phyloP scores from a whole-genome alignment of 129 eudicot genomes.

The Kitagawia praeruptora region DNA sequence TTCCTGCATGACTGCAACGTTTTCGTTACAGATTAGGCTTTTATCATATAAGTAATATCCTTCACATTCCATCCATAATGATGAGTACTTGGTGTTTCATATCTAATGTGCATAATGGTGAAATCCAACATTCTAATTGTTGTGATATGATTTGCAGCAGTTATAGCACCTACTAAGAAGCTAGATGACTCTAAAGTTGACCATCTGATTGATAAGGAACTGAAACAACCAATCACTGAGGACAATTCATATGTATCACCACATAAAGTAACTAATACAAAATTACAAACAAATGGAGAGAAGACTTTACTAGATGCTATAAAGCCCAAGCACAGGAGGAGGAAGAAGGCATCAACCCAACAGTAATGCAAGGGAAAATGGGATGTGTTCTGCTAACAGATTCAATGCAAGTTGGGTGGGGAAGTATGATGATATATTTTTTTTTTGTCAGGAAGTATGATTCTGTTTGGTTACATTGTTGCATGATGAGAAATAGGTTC shows the following conservation, averaged over 20 bases:
- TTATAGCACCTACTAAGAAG: slow-evolving; percentile 17
- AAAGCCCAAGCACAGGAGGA: slow-evolving; percentile 79
- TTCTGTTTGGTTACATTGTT: not conserved
- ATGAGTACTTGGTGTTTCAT: not conserved
- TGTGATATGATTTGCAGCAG: slow-evolving; percentile 19
- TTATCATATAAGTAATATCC: not conserved
- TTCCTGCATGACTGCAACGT: not conserved
- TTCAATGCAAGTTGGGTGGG: not conserved
- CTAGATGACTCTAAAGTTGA: slow-evolving; percentile 20
- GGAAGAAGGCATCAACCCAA: slow-evolving; percentile 39
- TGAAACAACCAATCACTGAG: slow-evolving; percentile 19
- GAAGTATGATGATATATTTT: not conserved
- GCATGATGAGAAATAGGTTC: not conserved
- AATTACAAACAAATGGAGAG: slow-evolving; percentile 16
- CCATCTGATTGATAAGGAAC: slow-evolving; percentile 16
- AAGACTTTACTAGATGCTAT: slow-evolving; percentile 75
- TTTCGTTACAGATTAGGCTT: not conserved
- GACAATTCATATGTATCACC: slow-evolving; percentile 19
- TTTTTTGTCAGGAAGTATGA: too few species aligned
- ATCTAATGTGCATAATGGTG: not conserved
- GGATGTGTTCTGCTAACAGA: not conserved
- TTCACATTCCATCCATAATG: not conserved
- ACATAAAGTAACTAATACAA: slow-evolving; percentile 16
- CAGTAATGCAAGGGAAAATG: not conserved
- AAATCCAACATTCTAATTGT: not conserved